Evolutionary conservation across 371 early-diverging fungal species (phyloP).

Genomic region (Mortierella sp.): DNA sequence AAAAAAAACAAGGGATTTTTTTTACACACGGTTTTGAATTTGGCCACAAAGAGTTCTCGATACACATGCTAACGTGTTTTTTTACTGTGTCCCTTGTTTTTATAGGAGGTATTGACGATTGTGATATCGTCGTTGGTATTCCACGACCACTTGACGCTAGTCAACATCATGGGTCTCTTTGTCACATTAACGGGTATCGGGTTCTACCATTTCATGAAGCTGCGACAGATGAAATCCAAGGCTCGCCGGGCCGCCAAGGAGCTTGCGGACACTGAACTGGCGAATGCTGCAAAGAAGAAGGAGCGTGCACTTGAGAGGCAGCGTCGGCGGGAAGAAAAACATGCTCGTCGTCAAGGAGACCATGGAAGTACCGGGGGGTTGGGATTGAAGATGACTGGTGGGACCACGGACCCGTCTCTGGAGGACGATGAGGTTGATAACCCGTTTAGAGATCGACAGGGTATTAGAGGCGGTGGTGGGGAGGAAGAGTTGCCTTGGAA

Average conservation of each 20-base stretch:
- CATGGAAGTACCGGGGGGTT: neutral
- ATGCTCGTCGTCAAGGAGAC: neutral
- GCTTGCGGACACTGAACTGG: conserved; percentile 18
- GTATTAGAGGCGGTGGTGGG: neutral
- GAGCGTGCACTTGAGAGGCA: conserved; percentile 22
- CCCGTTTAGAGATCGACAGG: neutral
- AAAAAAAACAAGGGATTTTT: too few relatives aligned
- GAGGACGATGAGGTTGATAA: neutral
- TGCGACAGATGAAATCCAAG: conserved; percentile 48
- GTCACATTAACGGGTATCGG: conserved; percentile 76
- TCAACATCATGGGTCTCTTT: conserved; percentile 73
- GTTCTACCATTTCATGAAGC: conserved; percentile 63
- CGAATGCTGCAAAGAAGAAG: conserved; percentile 20
- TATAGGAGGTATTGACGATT: conserved; percentile 74
- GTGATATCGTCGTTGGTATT: conserved; percentile 68
- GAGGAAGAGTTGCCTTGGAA: conserved; percentile 31
- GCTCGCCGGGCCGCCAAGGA: conserved; percentile 30
- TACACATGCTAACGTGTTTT: neutral
- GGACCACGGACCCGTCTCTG: neutral
- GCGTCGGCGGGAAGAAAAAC: neutral
- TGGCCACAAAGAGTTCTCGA: neutral
- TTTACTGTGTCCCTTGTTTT: neutral
- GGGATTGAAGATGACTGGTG: neutral
- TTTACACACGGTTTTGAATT: too few relatives aligned
- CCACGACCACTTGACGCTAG: conserved; percentile 71